phyloP scores from a whole-genome alignment of 495 filamentous ascomycete species.

The Xylaria sp. region DNA sequence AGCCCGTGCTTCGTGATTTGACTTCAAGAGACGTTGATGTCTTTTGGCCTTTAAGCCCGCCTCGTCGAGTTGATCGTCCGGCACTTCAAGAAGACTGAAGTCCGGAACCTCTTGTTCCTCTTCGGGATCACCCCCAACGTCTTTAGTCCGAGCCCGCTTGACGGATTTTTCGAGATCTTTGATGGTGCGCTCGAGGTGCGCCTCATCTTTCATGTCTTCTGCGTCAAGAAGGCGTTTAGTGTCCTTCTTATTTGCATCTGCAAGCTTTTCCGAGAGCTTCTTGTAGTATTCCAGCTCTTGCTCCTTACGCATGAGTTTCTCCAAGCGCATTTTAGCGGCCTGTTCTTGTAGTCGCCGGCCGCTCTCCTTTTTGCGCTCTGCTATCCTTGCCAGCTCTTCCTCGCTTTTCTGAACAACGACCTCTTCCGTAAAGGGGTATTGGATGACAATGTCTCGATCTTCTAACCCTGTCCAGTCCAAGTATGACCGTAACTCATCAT shows the following conservation, averaged over 20 bases:
- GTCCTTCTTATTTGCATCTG: slow-evolving; percentile 83
- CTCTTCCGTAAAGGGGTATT: slow-evolving; percentile 92
- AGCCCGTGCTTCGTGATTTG: slow-evolving; percentile 87
- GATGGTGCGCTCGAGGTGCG: slow-evolving; percentile 76
- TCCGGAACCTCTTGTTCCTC: slow-evolving; percentile 77
- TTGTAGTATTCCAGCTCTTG: slow-evolving; percentile 94
- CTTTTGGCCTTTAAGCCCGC: slow-evolving; percentile 87
- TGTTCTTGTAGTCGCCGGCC: slow-evolving; percentile 92
- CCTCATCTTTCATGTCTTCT: slow-evolving; percentile 91
- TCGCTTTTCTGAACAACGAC: slow-evolving; percentile 86
- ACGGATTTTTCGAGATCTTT: slow-evolving; percentile 89
- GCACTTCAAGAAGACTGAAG: slow-evolving; percentile 86
- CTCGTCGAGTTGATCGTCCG: slow-evolving; percentile 93
- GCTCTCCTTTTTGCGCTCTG: slow-evolving; percentile 91
- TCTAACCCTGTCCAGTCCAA: slow-evolving; percentile 90
- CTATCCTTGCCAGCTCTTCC: slow-evolving; percentile 86
- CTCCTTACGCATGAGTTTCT: slow-evolving; percentile 94
- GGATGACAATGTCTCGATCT: slow-evolving; percentile 84
- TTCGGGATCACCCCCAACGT: slow-evolving; percentile 82
- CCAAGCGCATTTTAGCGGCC: slow-evolving; percentile 93
- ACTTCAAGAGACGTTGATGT: slow-evolving; percentile 89
- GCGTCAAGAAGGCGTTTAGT: slow-evolving; percentile 81
- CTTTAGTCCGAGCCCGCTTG: slow-evolving; percentile 86
- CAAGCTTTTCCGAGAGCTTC: slow-evolving; percentile 71
- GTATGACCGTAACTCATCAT: slow-evolving; percentile 72